Evolutionary conservation across 306 rosid species (phyloP).

Genomic region (Fragaria iinumae): DNA sequence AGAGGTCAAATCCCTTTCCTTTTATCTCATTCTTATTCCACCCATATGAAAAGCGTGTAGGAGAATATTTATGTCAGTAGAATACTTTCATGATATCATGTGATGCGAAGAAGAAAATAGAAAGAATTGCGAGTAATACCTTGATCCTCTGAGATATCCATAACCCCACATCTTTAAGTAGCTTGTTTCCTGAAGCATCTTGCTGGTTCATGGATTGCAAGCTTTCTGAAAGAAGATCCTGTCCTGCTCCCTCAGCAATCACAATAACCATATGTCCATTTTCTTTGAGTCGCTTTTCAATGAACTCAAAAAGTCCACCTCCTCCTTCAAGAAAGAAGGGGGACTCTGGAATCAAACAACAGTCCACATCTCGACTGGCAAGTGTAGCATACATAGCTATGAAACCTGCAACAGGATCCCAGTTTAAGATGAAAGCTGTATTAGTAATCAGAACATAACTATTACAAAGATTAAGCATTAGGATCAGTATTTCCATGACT

Average conservation of each 20-base stretch:
- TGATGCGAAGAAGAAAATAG: background rate
- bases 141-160: conserved; percentile 86
- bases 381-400: conserved; percentile 95
- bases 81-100: background rate
- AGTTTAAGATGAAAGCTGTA: conserved; percentile 12
- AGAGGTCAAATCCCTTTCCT: background rate
- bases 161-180: conserved; percentile 71
- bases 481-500: background rate
- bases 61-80: background rate
- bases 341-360: conserved; percentile 92
- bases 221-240: conserved; percentile 73
- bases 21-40: background rate
- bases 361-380: conserved; percentile 91
- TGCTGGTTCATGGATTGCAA: conserved; percentile 52
- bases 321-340: conserved; percentile 85
- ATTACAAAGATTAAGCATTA: background rate
- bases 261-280: conserved; percentile 88
- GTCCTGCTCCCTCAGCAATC: conserved; percentile 92
- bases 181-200: conserved; percentile 91
- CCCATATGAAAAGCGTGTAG: background rate
- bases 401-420: conserved; percentile 54
- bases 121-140: conserved; percentile 39
- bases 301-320: conserved; percentile 77
- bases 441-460: conserved; percentile 8
- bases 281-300: conserved; percentile 65